Conservation (phyloP, 257 asterid genomes). For the Lavandula angustifolia region DNA sequence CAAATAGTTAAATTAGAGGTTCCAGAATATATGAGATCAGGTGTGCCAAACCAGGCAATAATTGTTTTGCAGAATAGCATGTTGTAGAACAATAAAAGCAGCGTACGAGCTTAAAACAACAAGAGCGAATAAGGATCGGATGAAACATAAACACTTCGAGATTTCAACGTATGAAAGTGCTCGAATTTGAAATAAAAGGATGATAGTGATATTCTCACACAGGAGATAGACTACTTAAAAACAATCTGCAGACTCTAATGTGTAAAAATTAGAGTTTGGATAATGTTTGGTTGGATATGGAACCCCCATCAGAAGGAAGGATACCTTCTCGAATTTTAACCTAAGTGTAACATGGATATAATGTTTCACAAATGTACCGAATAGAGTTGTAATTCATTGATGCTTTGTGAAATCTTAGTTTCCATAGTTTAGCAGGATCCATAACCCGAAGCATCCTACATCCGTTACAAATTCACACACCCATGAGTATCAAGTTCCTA, state of each 20-base stretch:
- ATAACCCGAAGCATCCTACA: neutral
- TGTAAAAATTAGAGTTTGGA: neutral
- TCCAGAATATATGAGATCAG: slow-evolving; percentile 28
- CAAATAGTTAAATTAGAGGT: slow-evolving; percentile 29
- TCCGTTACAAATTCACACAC: neutral
- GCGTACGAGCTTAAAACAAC: slow-evolving; percentile 9
- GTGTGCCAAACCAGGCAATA: slow-evolving; percentile 26
- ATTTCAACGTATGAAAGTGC: neutral
- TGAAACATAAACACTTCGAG: neutral
- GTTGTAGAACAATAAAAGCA: slow-evolving; percentile 9
- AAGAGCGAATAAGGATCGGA: slow-evolving; percentile 6
- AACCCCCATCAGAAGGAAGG: neutral
- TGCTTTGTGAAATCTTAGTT: neutral
- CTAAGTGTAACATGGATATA: neutral
- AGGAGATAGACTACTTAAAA: slow-evolving; percentile 14
- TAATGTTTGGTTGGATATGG: slow-evolving; percentile 19
- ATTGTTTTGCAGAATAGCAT: slow-evolving; percentile 15
- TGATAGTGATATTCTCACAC: neutral
- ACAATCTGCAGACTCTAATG: neutral
- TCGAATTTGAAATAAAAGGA: neutral
- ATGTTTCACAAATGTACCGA: neutral
- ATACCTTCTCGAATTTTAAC: neutral
- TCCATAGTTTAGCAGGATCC: neutral
- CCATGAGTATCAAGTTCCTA: slow-evolving; percentile 7
- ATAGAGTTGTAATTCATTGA: slow-evolving; percentile 12